These are phyloP conservation scores for Schizochytrium sp. DNA, from an alignment of 108 stramenopile species.

Conservation along the genomic window DNA sequence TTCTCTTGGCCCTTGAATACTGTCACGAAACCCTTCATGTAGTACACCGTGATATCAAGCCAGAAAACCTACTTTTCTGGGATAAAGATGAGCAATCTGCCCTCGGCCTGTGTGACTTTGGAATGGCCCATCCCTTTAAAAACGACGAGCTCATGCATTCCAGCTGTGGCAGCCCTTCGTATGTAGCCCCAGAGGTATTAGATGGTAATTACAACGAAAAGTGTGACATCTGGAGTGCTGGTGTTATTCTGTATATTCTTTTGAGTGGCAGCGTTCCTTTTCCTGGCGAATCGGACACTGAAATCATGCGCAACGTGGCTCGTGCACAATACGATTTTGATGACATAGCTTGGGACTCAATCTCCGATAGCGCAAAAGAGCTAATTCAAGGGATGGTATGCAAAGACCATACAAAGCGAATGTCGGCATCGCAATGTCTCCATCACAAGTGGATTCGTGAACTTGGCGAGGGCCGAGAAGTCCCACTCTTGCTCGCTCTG, in stretches of 20 bases:
- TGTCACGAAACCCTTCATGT: constrained; percentile 81
- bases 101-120: constrained; percentile 98
- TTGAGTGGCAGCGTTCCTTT: constrained; percentile 98
- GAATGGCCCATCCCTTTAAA: constrained; percentile 89
- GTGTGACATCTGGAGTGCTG: constrained; percentile 96
- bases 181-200: constrained; percentile 96
- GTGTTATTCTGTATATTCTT: constrained; percentile 94
- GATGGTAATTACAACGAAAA: constrained; percentile 94
- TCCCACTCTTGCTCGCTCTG: not conserved
- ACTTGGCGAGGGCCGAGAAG: constrained; percentile 31
- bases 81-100: constrained; percentile 79
- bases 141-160: constrained; percentile 83
- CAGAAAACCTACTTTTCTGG: constrained; percentile 85
- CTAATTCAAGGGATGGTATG: not conserved
- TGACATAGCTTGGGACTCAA: not conserved
- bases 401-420: not conserved
- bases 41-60: constrained; percentile 91
- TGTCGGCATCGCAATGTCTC: constrained; percentile 17
- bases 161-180: constrained; percentile 93
- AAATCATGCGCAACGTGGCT: constrained; percentile 45
- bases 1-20: constrained; percentile 83
- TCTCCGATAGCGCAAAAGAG: constrained; percentile 49
- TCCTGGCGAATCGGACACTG: constrained; percentile 86
- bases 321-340: not conserved
- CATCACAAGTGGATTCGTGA: constrained; percentile 5